These are phyloP conservation scores for Blastobotrys persicus DNA, from an alignment of 1,139 yeast species.

Conservation along the genomic window DNA sequence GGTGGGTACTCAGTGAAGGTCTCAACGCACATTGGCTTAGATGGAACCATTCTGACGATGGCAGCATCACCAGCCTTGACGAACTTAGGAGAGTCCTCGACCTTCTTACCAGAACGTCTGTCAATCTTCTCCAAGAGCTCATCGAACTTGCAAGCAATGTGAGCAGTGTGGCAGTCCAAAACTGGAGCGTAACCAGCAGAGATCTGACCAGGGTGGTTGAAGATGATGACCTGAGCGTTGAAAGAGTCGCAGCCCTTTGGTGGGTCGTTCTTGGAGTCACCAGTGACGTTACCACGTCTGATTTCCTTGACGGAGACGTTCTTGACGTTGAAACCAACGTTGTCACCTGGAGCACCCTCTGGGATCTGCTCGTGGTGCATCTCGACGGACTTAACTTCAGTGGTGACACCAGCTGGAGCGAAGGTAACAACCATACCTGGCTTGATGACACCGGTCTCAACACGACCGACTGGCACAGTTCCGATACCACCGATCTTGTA, in stretches of 20 bases:
- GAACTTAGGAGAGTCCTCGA: slow-evolving; percentile 82
- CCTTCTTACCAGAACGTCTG: slow-evolving; percentile 89
- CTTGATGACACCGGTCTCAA: slow-evolving; percentile 88
- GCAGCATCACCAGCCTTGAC: slow-evolving; percentile 94
- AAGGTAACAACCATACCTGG: slow-evolving; percentile 89
- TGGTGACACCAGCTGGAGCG: slow-evolving; percentile 91
- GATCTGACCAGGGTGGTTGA: slow-evolving; percentile 94
- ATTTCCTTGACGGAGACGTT: slow-evolving; percentile 91
- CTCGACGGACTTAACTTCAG: slow-evolving; percentile 91
- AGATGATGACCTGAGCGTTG: slow-evolving; percentile 86
- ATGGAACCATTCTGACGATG: slow-evolving; percentile 84
- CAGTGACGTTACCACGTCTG: slow-evolving; percentile 94
- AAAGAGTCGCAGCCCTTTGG: slow-evolving; percentile 79
- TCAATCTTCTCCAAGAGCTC: slow-evolving; percentile 83
- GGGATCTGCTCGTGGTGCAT: slow-evolving; percentile 88
- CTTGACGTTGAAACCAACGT: slow-evolving; percentile 93
- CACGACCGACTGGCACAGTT: slow-evolving; percentile 94
- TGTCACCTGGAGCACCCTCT: slow-evolving; percentile 92
- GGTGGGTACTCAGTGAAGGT: slow-evolving; percentile 98
- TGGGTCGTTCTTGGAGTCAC: slow-evolving; percentile 95
- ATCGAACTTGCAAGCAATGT: slow-evolving; percentile 90
- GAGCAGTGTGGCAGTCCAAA: slow-evolving; percentile 93
- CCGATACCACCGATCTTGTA: slow-evolving; percentile 94
- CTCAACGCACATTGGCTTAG: slow-evolving; percentile 98
- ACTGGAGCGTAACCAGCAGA: slow-evolving; percentile 93